Base-by-base conservation (phyloP, 257 asterid genomes). In the Linaria vulgaris region DNA sequence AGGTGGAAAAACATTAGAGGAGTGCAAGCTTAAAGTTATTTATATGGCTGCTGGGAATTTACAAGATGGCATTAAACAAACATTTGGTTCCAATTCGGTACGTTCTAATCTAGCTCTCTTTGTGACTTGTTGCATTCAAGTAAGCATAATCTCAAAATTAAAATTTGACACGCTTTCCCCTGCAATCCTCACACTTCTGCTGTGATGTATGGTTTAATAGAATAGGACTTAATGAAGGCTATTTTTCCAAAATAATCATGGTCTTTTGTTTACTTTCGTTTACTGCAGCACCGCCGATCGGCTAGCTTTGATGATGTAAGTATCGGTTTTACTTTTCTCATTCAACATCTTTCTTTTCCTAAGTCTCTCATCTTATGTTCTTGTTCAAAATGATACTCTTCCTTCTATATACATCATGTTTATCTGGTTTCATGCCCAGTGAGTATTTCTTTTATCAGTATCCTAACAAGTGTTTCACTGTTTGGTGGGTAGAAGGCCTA, bases 11-110 rank as follows among this genome's bases (percentile, higher is more conserved):
- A 41, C 62, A 1, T 56, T 90, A 54, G 88, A 87, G 67, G 94
- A 87, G 69, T 71, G 78, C 74, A 90, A 87, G 75, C 97, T 90
- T 25, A 83, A 77, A 81, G 97, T 90, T 43, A 73, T 81, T 17
- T 90, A 87, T 66, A 19, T 70, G 24, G 63, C 72, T 46, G 64
- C 83, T 55, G 77, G 70, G 41, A 70, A 27, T 22, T 38, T 66
- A 5, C 82, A 67, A 56, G 82, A 80, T 52, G 76, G 72, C 23
- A 47, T 39, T 61, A 62, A 45, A 52, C 79, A 45, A 56, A 38
- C 65, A 46, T 52, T 21, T 20, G 34, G 34, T 27, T 50, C 64
- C 12, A 72, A 58, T 67, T 56, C 63, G 23, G 90, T 88, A 55
- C 73, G 83, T 76, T 67, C 47, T 44, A n/a, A 10, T 55, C 5